A percentile compares a stretch with the other conserved stretches of the same genome.
These are phyloP conservation scores for Alternaria sp. DNA, from an alignment of 2,329 filamentous ascomycete genomes.

Conservation along the genomic window DNA sequence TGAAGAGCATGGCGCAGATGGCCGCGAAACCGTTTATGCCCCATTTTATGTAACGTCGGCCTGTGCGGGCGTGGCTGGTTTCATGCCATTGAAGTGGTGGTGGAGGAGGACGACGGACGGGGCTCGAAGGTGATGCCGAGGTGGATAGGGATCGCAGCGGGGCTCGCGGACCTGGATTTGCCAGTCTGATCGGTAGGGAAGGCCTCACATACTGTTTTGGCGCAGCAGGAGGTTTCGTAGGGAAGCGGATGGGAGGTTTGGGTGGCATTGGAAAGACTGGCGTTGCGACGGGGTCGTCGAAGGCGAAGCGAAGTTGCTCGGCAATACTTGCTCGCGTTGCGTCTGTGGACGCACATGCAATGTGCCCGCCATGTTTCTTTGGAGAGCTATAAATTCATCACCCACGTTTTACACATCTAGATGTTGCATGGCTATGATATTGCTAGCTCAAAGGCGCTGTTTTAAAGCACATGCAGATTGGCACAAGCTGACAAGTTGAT, in stretches of 20 bases:
- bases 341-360: background rate
- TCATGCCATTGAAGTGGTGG: slow-evolving; percentile 17
- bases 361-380: background rate
- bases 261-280: slow-evolving; percentile 28
- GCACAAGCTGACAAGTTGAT: background rate
- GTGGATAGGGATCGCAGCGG: slow-evolving; percentile 8
- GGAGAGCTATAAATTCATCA: background rate
- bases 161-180: slow-evolving; percentile 7
- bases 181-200: background rate
- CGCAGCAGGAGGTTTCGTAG: slow-evolving; percentile 10
- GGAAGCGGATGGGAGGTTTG: slow-evolving; percentile 33
- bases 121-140: slow-evolving; percentile 4
- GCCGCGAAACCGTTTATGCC: slow-evolving; percentile 25
- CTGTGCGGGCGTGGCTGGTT: slow-evolving; percentile 11
- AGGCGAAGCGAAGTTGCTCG: slow-evolving; percentile 8
- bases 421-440: background rate
- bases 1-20: slow-evolving; percentile 30
- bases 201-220: slow-evolving; percentile 10
- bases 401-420: background rate
- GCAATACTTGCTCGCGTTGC: slow-evolving; percentile 16
- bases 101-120: slow-evolving; percentile 9
- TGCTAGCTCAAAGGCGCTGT: background rate
- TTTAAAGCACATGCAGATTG: background rate
- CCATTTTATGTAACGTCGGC: slow-evolving; percentile 20
- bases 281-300: background rate